A percentile compares a stretch with the other conserved stretches of the same genome.
Conservation (phyloP, 2,329 filamentous ascomycete genomes). For the Xylariaceae sp. region DNA sequence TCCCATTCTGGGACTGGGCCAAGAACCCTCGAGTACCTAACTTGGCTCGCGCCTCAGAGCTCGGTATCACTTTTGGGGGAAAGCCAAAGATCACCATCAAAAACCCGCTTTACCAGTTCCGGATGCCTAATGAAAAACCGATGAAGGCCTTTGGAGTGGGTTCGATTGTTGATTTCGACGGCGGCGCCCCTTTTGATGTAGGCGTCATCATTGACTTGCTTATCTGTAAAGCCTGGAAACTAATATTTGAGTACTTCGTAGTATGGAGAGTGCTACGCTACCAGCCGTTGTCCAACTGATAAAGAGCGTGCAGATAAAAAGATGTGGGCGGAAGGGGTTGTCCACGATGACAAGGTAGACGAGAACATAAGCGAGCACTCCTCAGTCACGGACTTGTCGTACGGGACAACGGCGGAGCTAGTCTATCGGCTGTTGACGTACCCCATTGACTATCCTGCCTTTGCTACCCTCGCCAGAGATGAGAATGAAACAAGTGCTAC, state of each 20-base stretch:
- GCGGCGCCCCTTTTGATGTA: conserved; percentile 15
- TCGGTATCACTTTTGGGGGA: conserved; percentile 20
- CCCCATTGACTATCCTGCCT: conserved; percentile 18
- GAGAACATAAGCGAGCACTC: conserved; percentile 3
- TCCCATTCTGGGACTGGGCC: conserved; percentile 33
- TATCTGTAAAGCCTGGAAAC: not conserved
- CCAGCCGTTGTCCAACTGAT: conserved; percentile 14
- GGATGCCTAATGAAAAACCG: conserved; percentile 25
- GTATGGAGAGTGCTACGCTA: conserved; percentile 20
- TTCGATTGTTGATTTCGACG: conserved; percentile 6
- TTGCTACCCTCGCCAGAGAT: conserved; percentile 19
- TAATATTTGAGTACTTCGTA: conserved; percentile 4
- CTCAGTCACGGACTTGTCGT: conserved; percentile 7
- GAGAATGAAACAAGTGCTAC: conserved; percentile 1
- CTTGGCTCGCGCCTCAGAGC: conserved; percentile 22
- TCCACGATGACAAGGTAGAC: conserved; percentile 15
- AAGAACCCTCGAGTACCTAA: conserved; percentile 23
- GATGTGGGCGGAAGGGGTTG: conserved; percentile 14
- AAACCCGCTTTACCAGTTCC: conserved; percentile 32
- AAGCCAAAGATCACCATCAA: conserved; percentile 10
- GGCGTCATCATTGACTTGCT: not conserved
- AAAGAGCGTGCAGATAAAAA: conserved; percentile 3
- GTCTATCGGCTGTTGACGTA: conserved; percentile 20
- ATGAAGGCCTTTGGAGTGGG: conserved; percentile 4
- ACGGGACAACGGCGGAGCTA: conserved; percentile 16